Evolutionary conservation across 805 yeast genomes (phyloP).

Genomic region (Brettanomyces sp.): DNA sequence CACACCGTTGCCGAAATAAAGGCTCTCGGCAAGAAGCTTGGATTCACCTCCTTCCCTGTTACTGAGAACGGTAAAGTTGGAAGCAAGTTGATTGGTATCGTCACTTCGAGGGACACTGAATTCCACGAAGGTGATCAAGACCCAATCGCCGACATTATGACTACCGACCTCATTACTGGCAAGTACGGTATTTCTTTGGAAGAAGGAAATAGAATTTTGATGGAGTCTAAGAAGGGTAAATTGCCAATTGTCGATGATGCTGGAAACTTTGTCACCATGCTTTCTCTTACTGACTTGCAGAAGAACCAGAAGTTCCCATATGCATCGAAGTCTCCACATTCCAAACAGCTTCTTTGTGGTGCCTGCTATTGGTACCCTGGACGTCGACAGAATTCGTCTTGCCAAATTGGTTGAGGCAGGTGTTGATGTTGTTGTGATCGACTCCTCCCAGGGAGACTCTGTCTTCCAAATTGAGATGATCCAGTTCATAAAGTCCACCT

Average conservation of each 20-base stretch:
- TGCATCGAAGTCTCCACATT: conserved; percentile 86
- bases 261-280: conserved; percentile 74
- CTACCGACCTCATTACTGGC: conserved; percentile 79
- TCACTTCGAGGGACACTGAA: conserved; percentile 95
- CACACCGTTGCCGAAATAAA: conserved; percentile 76
- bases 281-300: conserved; percentile 94
- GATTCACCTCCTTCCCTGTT: conserved; percentile 97
- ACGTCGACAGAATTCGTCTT: conserved; percentile 80
- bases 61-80: conserved; percentile 85
- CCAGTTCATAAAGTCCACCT: conserved; percentile 76
- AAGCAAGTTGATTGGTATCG: conserved; percentile 88
- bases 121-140: conserved; percentile 70
- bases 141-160: conserved; percentile 74
- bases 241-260: conserved; percentile 80
- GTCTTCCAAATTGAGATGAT: conserved; percentile 90
- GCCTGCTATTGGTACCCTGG: conserved; percentile 96
- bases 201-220: conserved; percentile 85
- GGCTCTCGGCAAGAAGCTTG: conserved; percentile 58
- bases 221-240: conserved; percentile 94
- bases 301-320: conserved; percentile 89
- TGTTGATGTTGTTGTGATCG: conserved; percentile 89
- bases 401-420: conserved; percentile 86
- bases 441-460: conserved; percentile 97
- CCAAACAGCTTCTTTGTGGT: conserved; percentile 96
- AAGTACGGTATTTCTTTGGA: conserved; percentile 68